Evolutionary conservation across 164 flowering plant genomes (phyloP).

Genomic region (Paratinospora sagittata): DNA sequence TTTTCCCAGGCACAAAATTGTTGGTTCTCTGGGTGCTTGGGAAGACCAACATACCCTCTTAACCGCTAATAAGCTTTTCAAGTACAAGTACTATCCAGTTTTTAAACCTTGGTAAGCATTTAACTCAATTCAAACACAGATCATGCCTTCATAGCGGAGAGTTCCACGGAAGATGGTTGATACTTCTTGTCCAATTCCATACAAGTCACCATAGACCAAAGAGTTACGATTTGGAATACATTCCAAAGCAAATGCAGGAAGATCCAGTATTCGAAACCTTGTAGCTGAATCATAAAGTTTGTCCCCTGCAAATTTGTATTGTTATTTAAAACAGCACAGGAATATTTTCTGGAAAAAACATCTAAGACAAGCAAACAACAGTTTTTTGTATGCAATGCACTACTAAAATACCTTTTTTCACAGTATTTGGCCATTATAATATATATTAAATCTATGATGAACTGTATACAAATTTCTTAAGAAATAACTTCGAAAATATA

Average conservation of each 20-base stretch:
- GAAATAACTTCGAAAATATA: neutral
- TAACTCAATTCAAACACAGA: neutral
- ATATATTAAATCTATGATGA: neutral
- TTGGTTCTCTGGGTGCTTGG: neutral
- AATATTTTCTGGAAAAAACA: neutral
- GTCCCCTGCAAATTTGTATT: constrained; percentile 49
- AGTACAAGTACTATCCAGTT: neutral
- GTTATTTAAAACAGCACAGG: constrained; percentile 2
- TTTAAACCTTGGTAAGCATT: neutral
- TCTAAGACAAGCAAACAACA: neutral
- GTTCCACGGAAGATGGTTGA: constrained; percentile 94
- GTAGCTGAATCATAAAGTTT: constrained; percentile 76
- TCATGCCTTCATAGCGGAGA: constrained; percentile 87
- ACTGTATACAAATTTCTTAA: neutral
- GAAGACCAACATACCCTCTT: neutral
- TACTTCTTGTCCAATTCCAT: constrained; percentile 78
- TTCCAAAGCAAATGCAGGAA: constrained; percentile 96
- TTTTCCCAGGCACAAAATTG: neutral
- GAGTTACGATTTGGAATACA: constrained; percentile 93
- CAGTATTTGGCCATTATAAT: neutral
- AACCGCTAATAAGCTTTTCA: neutral
- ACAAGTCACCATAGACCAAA: constrained; percentile 74
- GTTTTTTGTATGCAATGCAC: neutral
- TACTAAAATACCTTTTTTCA: neutral
- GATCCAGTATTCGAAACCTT: constrained; percentile 58